Percentiles rank a stretch among this genome's conserved stretches.
These are phyloP conservation scores for Tuber calosporum DNA, from an alignment of 495 filamentous ascomycete species.

Conservation along the genomic window DNA sequence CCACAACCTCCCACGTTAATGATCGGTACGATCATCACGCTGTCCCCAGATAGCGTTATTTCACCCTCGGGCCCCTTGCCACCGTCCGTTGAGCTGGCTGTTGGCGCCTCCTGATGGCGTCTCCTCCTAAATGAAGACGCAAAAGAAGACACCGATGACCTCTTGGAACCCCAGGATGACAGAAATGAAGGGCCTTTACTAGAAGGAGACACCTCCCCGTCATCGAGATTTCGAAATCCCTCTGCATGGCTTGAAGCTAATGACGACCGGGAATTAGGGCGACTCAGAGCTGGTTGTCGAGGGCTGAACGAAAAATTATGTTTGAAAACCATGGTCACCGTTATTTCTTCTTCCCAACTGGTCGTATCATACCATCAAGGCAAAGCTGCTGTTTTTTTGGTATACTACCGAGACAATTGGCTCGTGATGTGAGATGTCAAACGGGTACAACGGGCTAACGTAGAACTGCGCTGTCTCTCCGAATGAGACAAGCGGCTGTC, in stretches of 20 bases:
- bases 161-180: slow-evolving; percentile 31
- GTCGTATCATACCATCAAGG: slow-evolving; percentile 28
- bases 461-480: slow-evolving; percentile 6
- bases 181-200: slow-evolving; percentile 28
- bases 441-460: slow-evolving; percentile 7
- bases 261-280: slow-evolving; percentile 22
- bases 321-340: slow-evolving; percentile 31
- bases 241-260: slow-evolving; percentile 24
- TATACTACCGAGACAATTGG: slow-evolving; percentile 5
- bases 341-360: slow-evolving; percentile 20
- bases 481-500: background rate
- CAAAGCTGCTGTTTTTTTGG: slow-evolving; percentile 7
- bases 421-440: background rate
- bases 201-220: slow-evolving; percentile 30
- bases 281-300: slow-evolving; percentile 21
- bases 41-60: background rate
- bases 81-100: slow-evolving; percentile 8
- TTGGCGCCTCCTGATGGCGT: slow-evolving; percentile 9
- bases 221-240: slow-evolving; percentile 15
- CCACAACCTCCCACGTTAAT: slow-evolving; percentile 22
- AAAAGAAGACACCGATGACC: slow-evolving; percentile 33
- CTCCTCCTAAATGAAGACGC: slow-evolving; percentile 24
- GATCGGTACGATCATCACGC: slow-evolving; percentile 12
- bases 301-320: slow-evolving; percentile 33
- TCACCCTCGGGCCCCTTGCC: slow-evolving; percentile 8